These are phyloP conservation scores for Simplicillium sp. DNA, from an alignment of 2,329 filamentous ascomycete genomes.

Conservation along the genomic window DNA sequence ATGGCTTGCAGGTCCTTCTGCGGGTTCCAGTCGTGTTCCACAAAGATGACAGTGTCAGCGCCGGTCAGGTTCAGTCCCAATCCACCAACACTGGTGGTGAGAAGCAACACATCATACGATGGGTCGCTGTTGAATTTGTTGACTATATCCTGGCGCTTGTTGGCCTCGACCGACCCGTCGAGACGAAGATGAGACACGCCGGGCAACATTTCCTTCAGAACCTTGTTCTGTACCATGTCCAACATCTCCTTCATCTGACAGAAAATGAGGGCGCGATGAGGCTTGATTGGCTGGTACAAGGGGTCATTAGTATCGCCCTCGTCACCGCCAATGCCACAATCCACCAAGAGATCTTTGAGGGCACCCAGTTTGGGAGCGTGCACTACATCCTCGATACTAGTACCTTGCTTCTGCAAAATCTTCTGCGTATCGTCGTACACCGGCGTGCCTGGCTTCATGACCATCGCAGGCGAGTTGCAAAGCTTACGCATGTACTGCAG, in stretches of 20 bases:
- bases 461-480: conserved; percentile 92
- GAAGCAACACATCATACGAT: conserved; percentile 84
- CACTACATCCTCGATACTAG: conserved; percentile 70
- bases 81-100: conserved; percentile 93
- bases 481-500: conserved; percentile 99
- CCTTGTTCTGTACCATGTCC: conserved; percentile 94
- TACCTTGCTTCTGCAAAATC: conserved; percentile 68
- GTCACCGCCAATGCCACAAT: conserved; percentile 88
- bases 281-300: conserved; percentile 76
- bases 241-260: conserved; percentile 99
- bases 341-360: conserved; percentile 85
- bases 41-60: conserved; percentile 97
- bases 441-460: conserved; percentile 89
- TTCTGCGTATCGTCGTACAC: conserved; percentile 83
- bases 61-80: conserved; percentile 91
- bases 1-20: conserved; percentile 98
- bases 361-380: conserved; percentile 93
- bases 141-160: conserved; percentile 91
- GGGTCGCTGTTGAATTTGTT: conserved; percentile 98
- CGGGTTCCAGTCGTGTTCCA: conserved; percentile 99
- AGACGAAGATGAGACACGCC: conserved; percentile 89
- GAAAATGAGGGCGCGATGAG: conserved; percentile 91
- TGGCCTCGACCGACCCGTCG: conserved; percentile 86
- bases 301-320: conserved; percentile 50
- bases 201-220: conserved; percentile 83